Conservation (phyloP, 2,329 filamentous ascomycete species). For the Neurospora sp. region DNA sequence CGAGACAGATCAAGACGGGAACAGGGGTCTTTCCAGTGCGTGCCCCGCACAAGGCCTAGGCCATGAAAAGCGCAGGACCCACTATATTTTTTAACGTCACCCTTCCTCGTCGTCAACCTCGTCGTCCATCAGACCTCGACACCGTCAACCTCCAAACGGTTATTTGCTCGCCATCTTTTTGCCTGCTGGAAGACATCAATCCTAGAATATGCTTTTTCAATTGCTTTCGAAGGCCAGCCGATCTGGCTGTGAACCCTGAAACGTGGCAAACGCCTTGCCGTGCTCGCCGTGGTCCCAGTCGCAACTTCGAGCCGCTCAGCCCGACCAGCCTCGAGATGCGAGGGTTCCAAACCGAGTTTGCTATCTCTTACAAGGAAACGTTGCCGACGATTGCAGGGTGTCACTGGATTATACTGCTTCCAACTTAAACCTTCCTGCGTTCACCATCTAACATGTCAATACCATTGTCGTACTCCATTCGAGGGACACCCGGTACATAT, state of each 20-base stretch:
- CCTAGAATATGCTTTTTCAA: neutral
- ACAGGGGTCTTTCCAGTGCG: neutral
- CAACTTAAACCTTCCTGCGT: no score
- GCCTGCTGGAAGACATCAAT: neutral
- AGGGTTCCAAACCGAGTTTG: no score
- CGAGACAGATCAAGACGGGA: neutral
- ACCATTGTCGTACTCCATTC: no score
- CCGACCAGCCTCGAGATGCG: neutral
- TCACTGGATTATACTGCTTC: no score
- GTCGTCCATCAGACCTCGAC: neutral
- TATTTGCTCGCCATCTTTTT: neutral
- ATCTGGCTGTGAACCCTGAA: neutral
- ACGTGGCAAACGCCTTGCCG: neutral
- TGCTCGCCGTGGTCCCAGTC: neutral
- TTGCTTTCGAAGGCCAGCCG: neutral
- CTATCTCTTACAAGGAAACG: no score
- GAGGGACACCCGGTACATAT: no score
- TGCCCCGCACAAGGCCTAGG: neutral
- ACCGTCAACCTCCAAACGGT: neutral
- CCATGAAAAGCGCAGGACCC: neutral
- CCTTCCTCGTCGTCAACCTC: neutral
- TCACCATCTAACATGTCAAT: no score
- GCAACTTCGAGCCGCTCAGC: neutral
- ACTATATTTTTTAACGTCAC: neutral
- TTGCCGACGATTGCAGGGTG: no score